Evolutionary conservation across 75 land plant species (phyloP).

Genomic region (Sequoiadendron giganteum): DNA sequence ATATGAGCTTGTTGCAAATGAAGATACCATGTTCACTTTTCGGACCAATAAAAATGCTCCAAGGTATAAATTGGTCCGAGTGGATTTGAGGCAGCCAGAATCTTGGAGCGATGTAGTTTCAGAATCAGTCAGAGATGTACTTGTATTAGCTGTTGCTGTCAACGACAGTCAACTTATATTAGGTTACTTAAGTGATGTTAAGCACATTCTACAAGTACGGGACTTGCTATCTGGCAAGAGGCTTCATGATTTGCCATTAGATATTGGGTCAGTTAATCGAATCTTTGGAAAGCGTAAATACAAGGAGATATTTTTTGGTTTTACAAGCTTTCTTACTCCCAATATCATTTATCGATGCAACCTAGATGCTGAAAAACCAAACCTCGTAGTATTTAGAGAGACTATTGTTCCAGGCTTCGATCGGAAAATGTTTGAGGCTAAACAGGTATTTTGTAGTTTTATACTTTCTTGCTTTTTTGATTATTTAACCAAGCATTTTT

Average conservation of each 20-base stretch:
- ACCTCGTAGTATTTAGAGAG: conserved; percentile 70
- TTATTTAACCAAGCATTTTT: not conserved
- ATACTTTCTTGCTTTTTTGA: not conserved
- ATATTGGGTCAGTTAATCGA: conserved; percentile 77
- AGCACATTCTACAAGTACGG: conserved; percentile 73
- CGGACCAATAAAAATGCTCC: conserved; percentile 94
- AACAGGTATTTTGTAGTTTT: conserved; percentile 55
- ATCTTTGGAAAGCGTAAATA: conserved; percentile 80
- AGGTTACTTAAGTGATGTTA: conserved; percentile 89
- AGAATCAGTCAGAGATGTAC: conserved; percentile 78
- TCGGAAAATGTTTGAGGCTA: conserved; percentile 61
- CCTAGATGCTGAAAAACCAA: conserved; percentile 46
- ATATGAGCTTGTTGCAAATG: conserved; percentile 80
- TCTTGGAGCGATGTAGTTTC: conserved; percentile 76
- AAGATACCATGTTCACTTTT: conserved; percentile 79
- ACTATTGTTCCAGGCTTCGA: conserved; percentile 73
- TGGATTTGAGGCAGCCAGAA: conserved; percentile 65
- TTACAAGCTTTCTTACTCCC: conserved; percentile 90
- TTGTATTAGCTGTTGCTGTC: conserved; percentile 65
- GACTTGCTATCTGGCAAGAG: conserved; percentile 67
- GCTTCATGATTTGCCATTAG: conserved; percentile 71
- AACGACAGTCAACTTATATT: conserved; percentile 61
- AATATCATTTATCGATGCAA: conserved; percentile 83
- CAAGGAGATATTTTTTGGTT: conserved; percentile 59
- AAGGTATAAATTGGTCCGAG: conserved; percentile 72